These are phyloP conservation scores for Inga oerstediana DNA, from an alignment of 306 rosid genomes.

Conservation along the genomic window DNA sequence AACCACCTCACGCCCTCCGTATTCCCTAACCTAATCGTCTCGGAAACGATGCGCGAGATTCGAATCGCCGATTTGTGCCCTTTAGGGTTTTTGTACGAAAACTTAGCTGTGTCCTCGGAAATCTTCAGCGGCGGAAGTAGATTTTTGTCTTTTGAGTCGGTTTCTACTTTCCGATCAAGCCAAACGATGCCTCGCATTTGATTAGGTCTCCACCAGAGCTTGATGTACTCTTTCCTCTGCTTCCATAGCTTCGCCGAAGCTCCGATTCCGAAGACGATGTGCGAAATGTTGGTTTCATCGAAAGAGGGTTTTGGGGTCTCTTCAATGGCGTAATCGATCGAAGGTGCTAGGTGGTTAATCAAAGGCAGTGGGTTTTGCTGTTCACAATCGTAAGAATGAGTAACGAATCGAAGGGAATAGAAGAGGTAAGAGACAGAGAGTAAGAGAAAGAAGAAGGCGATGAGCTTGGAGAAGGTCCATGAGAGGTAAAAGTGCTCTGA, in stretches of 20 bases:
- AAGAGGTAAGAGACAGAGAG: constrained; percentile 48
- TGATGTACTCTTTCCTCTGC: constrained; percentile 68
- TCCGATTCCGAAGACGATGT: constrained; percentile 74
- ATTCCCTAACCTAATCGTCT: constrained; percentile 34
- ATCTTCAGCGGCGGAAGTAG: constrained; percentile 51
- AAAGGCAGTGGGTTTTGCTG: constrained; percentile 10
- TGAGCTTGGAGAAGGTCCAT: constrained; percentile 48
- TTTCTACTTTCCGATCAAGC: constrained; percentile 53
- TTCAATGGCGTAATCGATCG: not conserved
- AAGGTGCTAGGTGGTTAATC: constrained; percentile 3
- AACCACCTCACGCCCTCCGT: constrained; percentile 49
- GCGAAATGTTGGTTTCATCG: constrained; percentile 57
- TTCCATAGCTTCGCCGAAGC: constrained; percentile 75
- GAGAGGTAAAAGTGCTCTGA: constrained; percentile 40
- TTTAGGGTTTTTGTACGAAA: constrained; percentile 51
- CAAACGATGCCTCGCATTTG: constrained; percentile 70
- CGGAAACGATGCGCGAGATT: constrained; percentile 50
- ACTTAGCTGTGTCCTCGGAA: constrained; percentile 52
- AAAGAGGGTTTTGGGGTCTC: not conserved
- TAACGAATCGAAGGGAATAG: constrained; percentile 44
- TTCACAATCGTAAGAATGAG: constrained; percentile 30
- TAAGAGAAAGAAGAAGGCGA: constrained; percentile 41
- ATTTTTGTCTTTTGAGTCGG: constrained; percentile 13
- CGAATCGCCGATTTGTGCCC: constrained; percentile 69
- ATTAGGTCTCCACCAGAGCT: constrained; percentile 67